Conservation (phyloP, 179 eudicot species). For the Beta macrorhiza region DNA sequence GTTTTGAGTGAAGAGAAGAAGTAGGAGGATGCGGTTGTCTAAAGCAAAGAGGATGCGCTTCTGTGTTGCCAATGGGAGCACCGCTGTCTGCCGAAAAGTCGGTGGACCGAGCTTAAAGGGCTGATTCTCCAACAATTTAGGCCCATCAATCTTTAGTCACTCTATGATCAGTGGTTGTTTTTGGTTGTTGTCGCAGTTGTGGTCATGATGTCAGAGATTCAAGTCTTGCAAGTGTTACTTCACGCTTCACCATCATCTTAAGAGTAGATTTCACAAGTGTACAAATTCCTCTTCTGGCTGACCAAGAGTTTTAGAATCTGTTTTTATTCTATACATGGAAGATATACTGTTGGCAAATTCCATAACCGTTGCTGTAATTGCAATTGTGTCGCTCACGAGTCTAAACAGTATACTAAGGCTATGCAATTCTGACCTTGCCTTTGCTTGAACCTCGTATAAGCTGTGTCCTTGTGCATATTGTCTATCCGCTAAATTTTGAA, state of each 20-base stretch:
- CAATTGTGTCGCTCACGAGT: background rate
- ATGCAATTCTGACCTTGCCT: background rate
- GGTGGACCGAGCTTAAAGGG: too few species aligned
- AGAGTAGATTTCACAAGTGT: background rate
- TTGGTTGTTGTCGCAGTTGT: too few species aligned
- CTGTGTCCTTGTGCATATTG: background rate
- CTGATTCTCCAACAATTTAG: too few species aligned
- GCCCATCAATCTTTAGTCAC: too few species aligned
- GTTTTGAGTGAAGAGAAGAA: too few species aligned
- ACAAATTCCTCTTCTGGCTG: background rate
- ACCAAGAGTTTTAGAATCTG: background rate
- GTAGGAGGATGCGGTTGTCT: too few species aligned
- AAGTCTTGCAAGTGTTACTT: too few species aligned
- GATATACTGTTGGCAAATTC: background rate
- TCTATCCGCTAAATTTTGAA: conserved; percentile 4
- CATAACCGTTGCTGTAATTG: background rate
- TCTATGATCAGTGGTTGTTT: too few species aligned
- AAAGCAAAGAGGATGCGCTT: too few species aligned
- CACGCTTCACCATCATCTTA: background rate
- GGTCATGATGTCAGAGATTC: too few species aligned
- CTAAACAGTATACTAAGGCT: background rate
- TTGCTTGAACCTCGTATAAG: background rate
- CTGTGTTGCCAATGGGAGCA: too few species aligned
- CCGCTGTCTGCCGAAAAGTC: too few species aligned
- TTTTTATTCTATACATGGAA: background rate